Evolutionary conservation across 768 basidiomycete species (phyloP).

Genomic region (Phylloporus sp.): DNA sequence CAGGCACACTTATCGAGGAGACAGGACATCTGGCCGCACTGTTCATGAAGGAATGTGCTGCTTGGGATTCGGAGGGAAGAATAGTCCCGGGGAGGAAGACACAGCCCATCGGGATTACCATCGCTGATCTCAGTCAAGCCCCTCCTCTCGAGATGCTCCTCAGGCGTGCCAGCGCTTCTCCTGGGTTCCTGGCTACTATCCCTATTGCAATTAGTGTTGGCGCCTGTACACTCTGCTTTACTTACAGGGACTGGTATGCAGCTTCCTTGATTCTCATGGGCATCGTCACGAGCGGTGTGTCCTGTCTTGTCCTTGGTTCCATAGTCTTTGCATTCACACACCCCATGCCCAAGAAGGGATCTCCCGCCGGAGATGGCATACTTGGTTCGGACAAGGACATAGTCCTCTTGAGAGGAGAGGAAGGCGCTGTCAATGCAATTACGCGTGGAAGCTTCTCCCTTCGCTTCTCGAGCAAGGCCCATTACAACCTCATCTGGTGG

Average conservation of each 20-base stretch:
- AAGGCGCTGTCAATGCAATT: conserved; percentile 27
- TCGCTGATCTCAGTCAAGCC: conserved; percentile 7
- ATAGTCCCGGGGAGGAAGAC: conserved; percentile 11
- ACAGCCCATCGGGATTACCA: conserved; percentile 3
- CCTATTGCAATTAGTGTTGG: conserved; percentile 22
- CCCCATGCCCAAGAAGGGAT: conserved; percentile 21
- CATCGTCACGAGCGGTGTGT: conserved; percentile 27
- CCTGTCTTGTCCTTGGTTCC: conserved; percentile 23
- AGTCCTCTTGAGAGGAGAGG: conserved; percentile 25
- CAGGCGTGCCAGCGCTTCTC: neutral
- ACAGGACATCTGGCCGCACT: conserved; percentile 55
- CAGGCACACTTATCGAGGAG: conserved; percentile 44
- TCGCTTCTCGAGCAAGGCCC: conserved; percentile 12
- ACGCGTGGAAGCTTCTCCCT: conserved; percentile 28
- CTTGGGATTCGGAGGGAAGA: conserved; percentile 9
- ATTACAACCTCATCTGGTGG: conserved; percentile 13
- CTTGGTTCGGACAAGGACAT: conserved; percentile 18
- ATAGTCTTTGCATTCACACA: conserved; percentile 20
- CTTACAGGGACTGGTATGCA: conserved; percentile 24
- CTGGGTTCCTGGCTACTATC: conserved; percentile 10
- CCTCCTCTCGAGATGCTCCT: conserved; percentile 12
- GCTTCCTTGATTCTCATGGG: conserved; percentile 28
- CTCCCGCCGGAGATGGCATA: conserved; percentile 29
- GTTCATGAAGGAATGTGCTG: conserved; percentile 28
- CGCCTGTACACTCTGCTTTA: conserved; percentile 15